Evolutionary conservation across 2,329 filamentous ascomycete species (phyloP).

Genomic region (Neonectria faginata): DNA sequence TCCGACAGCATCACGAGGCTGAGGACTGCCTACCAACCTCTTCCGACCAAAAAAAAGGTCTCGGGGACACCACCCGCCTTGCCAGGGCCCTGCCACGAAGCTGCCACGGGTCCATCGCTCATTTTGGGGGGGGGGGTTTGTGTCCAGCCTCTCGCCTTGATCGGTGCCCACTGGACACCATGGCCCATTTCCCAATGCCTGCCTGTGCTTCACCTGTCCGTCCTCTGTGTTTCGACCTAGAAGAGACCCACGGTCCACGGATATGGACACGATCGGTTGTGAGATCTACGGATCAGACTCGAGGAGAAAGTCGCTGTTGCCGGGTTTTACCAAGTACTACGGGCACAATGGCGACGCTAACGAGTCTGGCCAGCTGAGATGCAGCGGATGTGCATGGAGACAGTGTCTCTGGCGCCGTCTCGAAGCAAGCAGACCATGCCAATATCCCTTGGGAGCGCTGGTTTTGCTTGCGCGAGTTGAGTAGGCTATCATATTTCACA

Average conservation of each 20-base stretch:
- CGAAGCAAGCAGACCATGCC: conserved; percentile 34
- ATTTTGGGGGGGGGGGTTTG: conserved; percentile 11
- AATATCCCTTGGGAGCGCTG: conserved; percentile 13
- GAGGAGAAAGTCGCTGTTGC: conserved; percentile 20
- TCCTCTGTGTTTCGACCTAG: conserved; percentile 37
- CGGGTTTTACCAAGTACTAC: conserved; percentile 13
- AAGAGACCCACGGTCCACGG: conserved; percentile 4
- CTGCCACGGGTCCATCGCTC: conserved; percentile 19
- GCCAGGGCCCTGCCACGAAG: conserved; percentile 21
- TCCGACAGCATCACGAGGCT: conserved; percentile 4
- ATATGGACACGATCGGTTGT: conserved; percentile 37
- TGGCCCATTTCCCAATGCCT: conserved; percentile 35
- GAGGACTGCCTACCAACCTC: conserved; percentile 17
- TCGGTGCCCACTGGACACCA: conserved; percentile 17
- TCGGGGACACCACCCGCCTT: conserved; percentile 32
- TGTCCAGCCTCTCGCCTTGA: conserved; percentile 32
- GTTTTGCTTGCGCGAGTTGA: conserved; percentile 24
- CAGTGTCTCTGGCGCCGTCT: conserved; percentile 14
- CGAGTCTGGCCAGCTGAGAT: conserved; percentile 23
- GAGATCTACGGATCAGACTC: conserved; percentile 15
- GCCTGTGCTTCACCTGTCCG: conserved; percentile 25
- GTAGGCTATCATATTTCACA: conserved; percentile 12
- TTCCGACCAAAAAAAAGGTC: conserved; percentile 26
- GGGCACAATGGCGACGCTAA: conserved; percentile 29
- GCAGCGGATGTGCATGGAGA: conserved; percentile 20